Conservation (phyloP, 805 yeast species). For the Suhomyces kilbournensis region DNA sequence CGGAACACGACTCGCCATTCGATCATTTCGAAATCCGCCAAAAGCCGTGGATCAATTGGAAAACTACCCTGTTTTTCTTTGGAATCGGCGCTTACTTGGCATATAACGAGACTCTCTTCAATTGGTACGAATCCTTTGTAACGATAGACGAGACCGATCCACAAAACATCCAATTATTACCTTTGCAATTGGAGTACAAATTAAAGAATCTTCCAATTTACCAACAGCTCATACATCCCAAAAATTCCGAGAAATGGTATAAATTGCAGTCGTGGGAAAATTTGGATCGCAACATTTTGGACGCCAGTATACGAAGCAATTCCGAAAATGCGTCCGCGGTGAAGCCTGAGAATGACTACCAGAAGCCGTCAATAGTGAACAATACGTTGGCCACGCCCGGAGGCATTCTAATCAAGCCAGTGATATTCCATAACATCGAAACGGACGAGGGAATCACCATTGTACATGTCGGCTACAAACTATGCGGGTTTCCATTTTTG, state of each 20-base stretch:
- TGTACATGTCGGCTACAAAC: conserved; percentile 70
- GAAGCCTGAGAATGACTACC: conserved; percentile 15
- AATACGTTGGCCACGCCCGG: conserved; percentile 70
- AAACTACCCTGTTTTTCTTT: conserved; percentile 25
- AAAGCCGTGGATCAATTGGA: conserved; percentile 31
- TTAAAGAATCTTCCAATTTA: conserved; percentile 51
- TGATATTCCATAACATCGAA: conserved; percentile 56
- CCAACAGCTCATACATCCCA: conserved; percentile 42
- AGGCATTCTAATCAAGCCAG: conserved; percentile 72
- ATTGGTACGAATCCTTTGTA: conserved; percentile 26
- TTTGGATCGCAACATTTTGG: conserved; percentile 36
- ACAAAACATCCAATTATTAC: conserved; percentile 23
- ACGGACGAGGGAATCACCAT: conserved; percentile 62
- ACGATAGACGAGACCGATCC: conserved; percentile 17
- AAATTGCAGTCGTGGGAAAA: conserved; percentile 45
- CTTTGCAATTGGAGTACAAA: conserved; percentile 44
- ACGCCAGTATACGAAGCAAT: conserved; percentile 11
- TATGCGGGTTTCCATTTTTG: conserved; percentile 84
- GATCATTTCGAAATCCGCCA: conserved; percentile 24
- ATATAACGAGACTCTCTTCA: conserved; percentile 28
- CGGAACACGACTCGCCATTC: conserved; percentile 30
- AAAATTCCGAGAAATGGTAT: conserved; percentile 46
- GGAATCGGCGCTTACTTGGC: conserved; percentile 33
- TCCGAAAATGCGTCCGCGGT: conserved; percentile 2
- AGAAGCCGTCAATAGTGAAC: conserved; percentile 22